A percentile compares a stretch with the other conserved stretches of the same genome.
Conservation (phyloP, 208 protist genomes). For the Trypanosoma congolense region DNA sequence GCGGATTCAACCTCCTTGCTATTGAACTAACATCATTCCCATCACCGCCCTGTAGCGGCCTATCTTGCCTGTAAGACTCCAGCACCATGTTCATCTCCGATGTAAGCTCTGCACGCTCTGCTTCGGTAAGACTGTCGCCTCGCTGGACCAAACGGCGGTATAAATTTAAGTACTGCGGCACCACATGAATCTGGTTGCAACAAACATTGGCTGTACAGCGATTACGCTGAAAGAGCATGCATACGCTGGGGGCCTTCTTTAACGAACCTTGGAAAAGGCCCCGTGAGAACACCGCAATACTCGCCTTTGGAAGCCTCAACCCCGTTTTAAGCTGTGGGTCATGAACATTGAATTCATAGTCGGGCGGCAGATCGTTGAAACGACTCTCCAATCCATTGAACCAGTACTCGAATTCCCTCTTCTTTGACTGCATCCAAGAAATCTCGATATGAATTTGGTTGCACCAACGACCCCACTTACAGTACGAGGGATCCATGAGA, state of each 20-base stretch:
- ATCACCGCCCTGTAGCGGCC: constrained; percentile 3
- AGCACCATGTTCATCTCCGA: constrained; percentile 32
- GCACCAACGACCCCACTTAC: constrained; percentile 85
- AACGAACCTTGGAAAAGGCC: constrained; percentile 74
- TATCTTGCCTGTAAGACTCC: constrained; percentile 20
- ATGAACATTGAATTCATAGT: constrained; percentile 68
- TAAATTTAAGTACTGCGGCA: constrained; percentile 43
- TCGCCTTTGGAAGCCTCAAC: constrained; percentile 61
- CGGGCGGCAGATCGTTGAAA: constrained; percentile 39
- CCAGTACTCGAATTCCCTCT: constrained; percentile 69
- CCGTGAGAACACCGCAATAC: constrained; percentile 65
- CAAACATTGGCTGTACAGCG: constrained; percentile 73
- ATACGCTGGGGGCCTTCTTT: constrained; percentile 74
- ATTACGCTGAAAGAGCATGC: constrained; percentile 76
- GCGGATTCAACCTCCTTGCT: constrained; percentile 25
- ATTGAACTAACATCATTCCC: not conserved
- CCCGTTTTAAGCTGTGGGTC: constrained; percentile 67
- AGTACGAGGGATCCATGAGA: constrained; percentile 57
- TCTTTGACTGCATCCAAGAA: constrained; percentile 66
- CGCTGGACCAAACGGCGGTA: constrained; percentile 11
- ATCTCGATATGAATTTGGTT: constrained; percentile 82
- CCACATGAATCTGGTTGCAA: constrained; percentile 88
- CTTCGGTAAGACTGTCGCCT: constrained; percentile 4
- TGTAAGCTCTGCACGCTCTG: constrained; percentile 15
- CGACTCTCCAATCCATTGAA: constrained; percentile 54